A percentile compares a stretch with the other conserved stretches of the same genome.
Conservation (phyloP, 2,329 filamentous ascomycete genomes). For the Fusarium haematococcum region DNA sequence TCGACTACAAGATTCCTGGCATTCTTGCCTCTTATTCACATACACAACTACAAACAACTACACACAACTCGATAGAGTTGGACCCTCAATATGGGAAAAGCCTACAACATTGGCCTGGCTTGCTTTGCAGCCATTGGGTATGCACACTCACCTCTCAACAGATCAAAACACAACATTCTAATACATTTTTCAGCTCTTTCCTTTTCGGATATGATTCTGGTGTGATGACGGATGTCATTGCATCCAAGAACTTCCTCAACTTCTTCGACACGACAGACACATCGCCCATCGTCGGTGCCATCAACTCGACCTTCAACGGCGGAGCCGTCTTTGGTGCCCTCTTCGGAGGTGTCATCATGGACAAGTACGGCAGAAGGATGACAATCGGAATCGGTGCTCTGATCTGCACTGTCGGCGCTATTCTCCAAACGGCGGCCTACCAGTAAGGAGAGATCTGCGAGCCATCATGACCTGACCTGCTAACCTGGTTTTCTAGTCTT, state of each 20-base stretch:
- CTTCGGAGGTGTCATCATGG: conserved; percentile 58
- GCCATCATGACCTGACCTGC: conserved; percentile 60
- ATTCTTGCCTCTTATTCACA: not conserved
- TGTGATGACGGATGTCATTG: conserved; percentile 62
- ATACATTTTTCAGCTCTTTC: conserved; percentile 47
- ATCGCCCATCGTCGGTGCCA: conserved; percentile 62
- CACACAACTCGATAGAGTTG: not conserved
- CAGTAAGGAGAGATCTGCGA: conserved; percentile 25
- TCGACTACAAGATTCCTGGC: not conserved
- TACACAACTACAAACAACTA: not conserved
- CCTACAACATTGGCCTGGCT: conserved; percentile 53
- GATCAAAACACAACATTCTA: not conserved
- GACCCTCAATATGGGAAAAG: conserved; percentile 51
- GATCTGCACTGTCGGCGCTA: conserved; percentile 64
- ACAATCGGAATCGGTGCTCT: conserved; percentile 65
- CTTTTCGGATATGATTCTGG: conserved; percentile 57
- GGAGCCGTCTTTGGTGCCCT: conserved; percentile 42
- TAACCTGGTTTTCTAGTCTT: conserved; percentile 52
- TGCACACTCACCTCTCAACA: conserved; percentile 16
- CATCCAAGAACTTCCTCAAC: conserved; percentile 62
- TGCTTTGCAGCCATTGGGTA: conserved; percentile 56
- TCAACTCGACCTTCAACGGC: conserved; percentile 66
- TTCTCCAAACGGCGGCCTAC: conserved; percentile 64
- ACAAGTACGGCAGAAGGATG: conserved; percentile 64
- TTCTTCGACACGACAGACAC: conserved; percentile 64